A percentile compares a stretch with the other conserved stretches of the same genome.
phyloP scores from a whole-genome alignment of 2,329 filamentous ascomycete species.

The Fusarium mangiferae region DNA sequence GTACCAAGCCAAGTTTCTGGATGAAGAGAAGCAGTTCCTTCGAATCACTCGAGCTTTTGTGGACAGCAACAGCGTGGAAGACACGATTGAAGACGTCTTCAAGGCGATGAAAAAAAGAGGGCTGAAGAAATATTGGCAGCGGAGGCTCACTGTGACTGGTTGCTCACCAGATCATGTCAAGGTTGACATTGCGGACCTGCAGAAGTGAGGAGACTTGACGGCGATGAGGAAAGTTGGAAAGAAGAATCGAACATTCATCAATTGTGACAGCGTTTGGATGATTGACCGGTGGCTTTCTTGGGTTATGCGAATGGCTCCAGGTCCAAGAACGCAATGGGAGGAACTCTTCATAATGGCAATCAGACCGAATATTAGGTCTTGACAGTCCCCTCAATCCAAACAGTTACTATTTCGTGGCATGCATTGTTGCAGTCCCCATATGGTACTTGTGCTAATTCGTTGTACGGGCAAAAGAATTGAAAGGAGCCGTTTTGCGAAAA shows the following conservation, averaged over 20 bases:
- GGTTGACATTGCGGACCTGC: not conserved
- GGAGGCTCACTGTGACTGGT: not conserved
- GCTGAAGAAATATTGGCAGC: not conserved
- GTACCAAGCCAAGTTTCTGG: not conserved
- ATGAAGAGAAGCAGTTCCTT: not conserved
- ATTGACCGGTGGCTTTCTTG: not conserved
- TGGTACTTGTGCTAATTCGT: accelerated
- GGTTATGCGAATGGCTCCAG: not conserved
- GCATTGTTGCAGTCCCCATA: accelerated
- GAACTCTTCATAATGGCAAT: not conserved
- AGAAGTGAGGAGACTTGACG: not conserved
- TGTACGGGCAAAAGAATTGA: not conserved
- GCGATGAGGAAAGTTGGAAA: not conserved
- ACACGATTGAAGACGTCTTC: not conserved
- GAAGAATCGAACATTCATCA: not conserved
- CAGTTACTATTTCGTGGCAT: accelerated
- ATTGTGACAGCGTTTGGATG: not conserved
- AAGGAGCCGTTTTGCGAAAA: not conserved
- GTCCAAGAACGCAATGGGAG: no score
- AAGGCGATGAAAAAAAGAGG: not conserved
- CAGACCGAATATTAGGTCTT: not conserved
- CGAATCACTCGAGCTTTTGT: not conserved
- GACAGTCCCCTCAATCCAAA: no score
- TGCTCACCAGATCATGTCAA: accelerated
- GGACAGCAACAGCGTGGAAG: not conserved